These are phyloP conservation scores for Bothriochloa decipiens DNA, from an alignment of 176 grass and related monocot species.

Conservation along the genomic window DNA sequence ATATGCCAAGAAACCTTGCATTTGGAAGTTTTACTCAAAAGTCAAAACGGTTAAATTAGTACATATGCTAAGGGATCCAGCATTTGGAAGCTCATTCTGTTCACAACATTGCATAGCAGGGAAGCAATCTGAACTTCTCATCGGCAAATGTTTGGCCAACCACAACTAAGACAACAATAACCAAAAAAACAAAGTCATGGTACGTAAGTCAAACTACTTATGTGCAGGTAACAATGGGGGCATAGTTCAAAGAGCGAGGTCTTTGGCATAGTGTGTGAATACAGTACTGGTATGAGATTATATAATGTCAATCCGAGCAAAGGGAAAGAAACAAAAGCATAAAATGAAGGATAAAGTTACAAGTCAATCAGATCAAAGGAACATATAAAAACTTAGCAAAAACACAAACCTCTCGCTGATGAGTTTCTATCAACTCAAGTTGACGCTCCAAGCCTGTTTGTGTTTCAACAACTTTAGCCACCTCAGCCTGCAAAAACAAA, in stretches of 20 bases:
- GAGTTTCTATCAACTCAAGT: constrained; percentile 98
- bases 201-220: not conserved
- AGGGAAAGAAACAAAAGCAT: constrained; percentile 3
- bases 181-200: not conserved
- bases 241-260: constrained; percentile 6
- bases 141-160: not conserved
- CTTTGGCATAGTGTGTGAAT: not conserved
- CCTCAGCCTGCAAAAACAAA: constrained; percentile 76
- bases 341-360: constrained; percentile 1
- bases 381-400: constrained; percentile 8
- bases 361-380: not conserved
- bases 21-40: not conserved
- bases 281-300: not conserved
- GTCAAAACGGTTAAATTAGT: not conserved
- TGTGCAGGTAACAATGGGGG: not conserved
- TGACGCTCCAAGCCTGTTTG: constrained; percentile 93
- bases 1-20: constrained; percentile 7
- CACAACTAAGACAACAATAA: not conserved
- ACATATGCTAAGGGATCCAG: not conserved
- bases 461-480: constrained; percentile 98
- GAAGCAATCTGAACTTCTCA: not conserved
- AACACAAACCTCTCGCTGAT: constrained; percentile 78
- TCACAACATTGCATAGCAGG: not conserved
- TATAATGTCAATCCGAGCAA: constrained; percentile 4
- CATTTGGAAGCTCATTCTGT: not conserved